These are phyloP conservation scores for Penicillium silybi DNA, from an alignment of 495 filamentous ascomycete species.

Conservation along the genomic window DNA sequence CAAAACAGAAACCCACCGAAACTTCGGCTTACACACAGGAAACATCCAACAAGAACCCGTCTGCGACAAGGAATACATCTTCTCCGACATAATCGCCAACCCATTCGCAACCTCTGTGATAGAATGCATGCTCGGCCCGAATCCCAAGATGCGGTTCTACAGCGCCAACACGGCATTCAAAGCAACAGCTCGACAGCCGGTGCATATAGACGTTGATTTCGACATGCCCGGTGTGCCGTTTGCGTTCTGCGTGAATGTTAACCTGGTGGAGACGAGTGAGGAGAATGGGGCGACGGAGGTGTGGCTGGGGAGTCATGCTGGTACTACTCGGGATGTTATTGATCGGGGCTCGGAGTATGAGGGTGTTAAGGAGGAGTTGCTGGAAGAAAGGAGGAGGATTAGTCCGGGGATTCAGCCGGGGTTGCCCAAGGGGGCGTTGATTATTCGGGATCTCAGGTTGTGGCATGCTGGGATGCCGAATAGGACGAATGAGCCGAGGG, in stretches of 20 bases:
- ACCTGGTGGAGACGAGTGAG: constrained; percentile 22
- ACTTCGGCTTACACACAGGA: constrained; percentile 49
- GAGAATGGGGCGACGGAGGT: constrained; percentile 43
- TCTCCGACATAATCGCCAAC: constrained; percentile 42
- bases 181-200: constrained; percentile 41
- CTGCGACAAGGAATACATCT: constrained; percentile 35
- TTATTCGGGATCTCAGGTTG: constrained; percentile 38
- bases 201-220: constrained; percentile 55
- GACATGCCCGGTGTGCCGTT: constrained; percentile 37
- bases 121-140: constrained; percentile 45
- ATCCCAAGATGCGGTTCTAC: constrained; percentile 46
- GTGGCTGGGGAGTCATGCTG: constrained; percentile 39
- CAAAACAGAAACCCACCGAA: constrained; percentile 37
- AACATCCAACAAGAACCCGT: constrained; percentile 55
- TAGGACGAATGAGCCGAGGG: constrained; percentile 34
- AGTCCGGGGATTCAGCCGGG: constrained; percentile 34
- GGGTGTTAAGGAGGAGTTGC: constrained; percentile 20
- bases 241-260: constrained; percentile 20
- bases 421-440: constrained; percentile 36
- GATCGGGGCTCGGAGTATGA: constrained; percentile 11
- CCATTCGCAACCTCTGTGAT: constrained; percentile 48
- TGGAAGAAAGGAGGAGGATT: constrained; percentile 27
- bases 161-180: constrained; percentile 51
- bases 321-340: constrained; percentile 24
- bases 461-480: constrained; percentile 48